A percentile compares a stretch with the other conserved stretches of the same genome.
Conservation (phyloP, 495 filamentous ascomycete species). For the Bombardia bombarda region DNA sequence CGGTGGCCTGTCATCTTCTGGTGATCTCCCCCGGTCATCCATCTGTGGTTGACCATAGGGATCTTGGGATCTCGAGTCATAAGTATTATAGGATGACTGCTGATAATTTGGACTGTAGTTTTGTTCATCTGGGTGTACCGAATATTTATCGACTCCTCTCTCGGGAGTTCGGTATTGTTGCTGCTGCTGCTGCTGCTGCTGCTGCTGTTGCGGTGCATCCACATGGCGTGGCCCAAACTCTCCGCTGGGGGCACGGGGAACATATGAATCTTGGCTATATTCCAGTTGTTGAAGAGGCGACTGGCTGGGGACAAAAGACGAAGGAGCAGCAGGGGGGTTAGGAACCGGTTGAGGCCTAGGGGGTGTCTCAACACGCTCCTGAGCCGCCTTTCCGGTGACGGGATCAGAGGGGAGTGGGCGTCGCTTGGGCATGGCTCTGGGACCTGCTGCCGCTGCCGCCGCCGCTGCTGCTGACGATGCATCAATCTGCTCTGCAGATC, state of each 20-base stretch:
- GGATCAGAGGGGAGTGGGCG: slow-evolving; percentile 73
- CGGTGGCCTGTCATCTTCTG: slow-evolving; percentile 32
- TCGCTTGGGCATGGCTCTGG: slow-evolving; percentile 49
- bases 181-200: no score
- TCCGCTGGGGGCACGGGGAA: slow-evolving; percentile 18
- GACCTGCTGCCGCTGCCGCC: slow-evolving; percentile 29
- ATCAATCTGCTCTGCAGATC: slow-evolving; percentile 8
- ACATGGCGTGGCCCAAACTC: slow-evolving; percentile 21
- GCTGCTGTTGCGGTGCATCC: slow-evolving; percentile 15
- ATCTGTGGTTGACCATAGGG: slow-evolving; percentile 10
- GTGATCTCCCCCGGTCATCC: slow-evolving; percentile 4
- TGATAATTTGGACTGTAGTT: slow-evolving; percentile 15
- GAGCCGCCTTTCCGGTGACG: slow-evolving; percentile 40
- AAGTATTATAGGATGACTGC: slow-evolving; percentile 14
- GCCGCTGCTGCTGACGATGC: slow-evolving; percentile 17
- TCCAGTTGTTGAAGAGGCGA: slow-evolving; percentile 36
- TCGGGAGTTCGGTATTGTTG: slow-evolving; percentile 28
- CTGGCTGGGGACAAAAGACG: slow-evolving; percentile 25
- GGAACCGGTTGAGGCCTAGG: slow-evolving; percentile 32
- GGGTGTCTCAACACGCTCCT: slow-evolving; percentile 33
- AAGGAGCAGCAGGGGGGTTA: slow-evolving; percentile 14
- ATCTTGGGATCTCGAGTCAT: slow-evolving; percentile 12
- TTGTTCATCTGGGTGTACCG: slow-evolving; percentile 21
- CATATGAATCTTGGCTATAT: no score
- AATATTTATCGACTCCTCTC: slow-evolving; percentile 22